Base-by-base conservation (phyloP, 257 asterid genomes). In the Solanum clarkiae region DNA sequence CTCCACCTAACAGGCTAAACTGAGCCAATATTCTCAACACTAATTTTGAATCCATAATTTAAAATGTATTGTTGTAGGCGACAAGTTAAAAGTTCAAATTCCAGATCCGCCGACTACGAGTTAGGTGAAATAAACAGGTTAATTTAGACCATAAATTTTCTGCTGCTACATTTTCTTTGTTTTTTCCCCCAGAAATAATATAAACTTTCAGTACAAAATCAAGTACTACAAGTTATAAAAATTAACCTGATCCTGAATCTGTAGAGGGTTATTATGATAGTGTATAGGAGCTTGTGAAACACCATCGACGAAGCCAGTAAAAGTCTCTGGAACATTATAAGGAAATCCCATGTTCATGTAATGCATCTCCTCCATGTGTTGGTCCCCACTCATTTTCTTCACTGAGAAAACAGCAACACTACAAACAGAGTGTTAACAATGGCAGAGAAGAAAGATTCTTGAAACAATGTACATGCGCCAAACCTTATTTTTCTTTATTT, bases 171-270 rank as follows among this genome's bases (percentile, higher is more conserved):
- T 36, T 65, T 9, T 40, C 79, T 47, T 42, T 7, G 9, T 6
- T 72, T 74, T 36, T 36, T 24, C 5, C 66, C 5, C 49, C 80
- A 47, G 40, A 81, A 24, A 24, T 83, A 24, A 65, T 45, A 47
- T 15, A 83, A 26, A 6, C 80, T 47, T 11, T n/a, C 66, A 82
- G 62, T 82, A 26, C 13, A 82, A 22, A 69, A 82, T 22, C 20
- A 47, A 47, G 42, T 3, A 40, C 42, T 22, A 45, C n/a, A 59
- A 80, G 81, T 22, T 42, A 32, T 22, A 62, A 36, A 24, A 66
- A 7, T 36, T 57, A 56, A 93, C 98, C 95, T 92, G 97, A 86
- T 91, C 85, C 82, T 87, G 94, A 90, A 91, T 85, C 75, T 82
- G 89, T 54, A 88, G 91, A 86, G 90, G 89, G 45, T 77, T 51